Evolutionary conservation across 805 yeast species (phyloP), one percentile per base, ranked within the genome.

Genomic region (Suhomyces xylopsoci): DNA sequence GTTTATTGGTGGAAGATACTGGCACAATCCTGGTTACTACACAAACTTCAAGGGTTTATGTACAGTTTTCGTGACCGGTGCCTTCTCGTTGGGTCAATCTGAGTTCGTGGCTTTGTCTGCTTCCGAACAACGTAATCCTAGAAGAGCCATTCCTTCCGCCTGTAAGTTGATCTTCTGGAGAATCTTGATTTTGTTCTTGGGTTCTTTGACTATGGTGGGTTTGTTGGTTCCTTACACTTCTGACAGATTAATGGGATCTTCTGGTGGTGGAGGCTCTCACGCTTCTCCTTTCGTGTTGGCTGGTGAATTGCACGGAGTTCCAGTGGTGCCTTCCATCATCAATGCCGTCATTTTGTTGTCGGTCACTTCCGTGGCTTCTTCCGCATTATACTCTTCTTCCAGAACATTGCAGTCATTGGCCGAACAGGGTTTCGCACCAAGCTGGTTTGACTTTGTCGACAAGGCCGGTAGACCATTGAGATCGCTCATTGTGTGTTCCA

Each of bases 271-370:
- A 3, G 32, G 64, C 15, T 55, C 73, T 40, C 66, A 67, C 52
- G 77, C 78, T 3, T 73, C 78, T 34, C 78, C 79, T 3, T 74
- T 60, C 54, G 79, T 74, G 14, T 60, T 74, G 49, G 77, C 79
- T 47, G 77, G 74, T 50, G 70, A 69, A 45, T 56, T 65, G n/a
- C 77, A 74, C 50, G 73, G 73, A 10, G 69, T 74, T 45, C 56
- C 56, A 22, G 78, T 66, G 5, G 69, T 73, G 51, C 73, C 77
- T n/a, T 68, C 72, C 47, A 70, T 74, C 55, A 71, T 74, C 59
- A 74, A 74, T 52, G 68, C 78, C 19, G 73, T 72, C 32, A 74
- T 74, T 50, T 66, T 74, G 52, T 58, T 74, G 46, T 65, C 77
- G 6, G 77, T 74, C 44, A 71, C 77, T 20, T 71, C 77, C 34